Conservation (phyloP, 768 basidiomycete species). For the Mycena leptocephala region DNA sequence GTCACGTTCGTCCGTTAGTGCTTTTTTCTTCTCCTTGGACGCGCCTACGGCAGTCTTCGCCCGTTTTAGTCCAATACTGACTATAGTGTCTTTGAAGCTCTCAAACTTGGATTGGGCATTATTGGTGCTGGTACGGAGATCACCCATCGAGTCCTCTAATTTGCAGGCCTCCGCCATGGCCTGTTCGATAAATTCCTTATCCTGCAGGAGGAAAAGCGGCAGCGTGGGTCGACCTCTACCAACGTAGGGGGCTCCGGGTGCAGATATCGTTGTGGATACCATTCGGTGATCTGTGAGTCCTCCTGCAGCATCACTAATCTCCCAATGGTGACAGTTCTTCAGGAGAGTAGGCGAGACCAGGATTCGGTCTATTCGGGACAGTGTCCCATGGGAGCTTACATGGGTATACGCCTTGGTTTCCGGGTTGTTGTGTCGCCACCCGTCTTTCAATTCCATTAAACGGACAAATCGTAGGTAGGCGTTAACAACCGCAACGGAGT, state of each 20-base stretch:
- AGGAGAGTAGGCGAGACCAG: not conserved
- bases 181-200: slow-evolving; percentile 8
- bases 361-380: not conserved
- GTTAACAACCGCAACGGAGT: not conserved
- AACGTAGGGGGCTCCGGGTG: not conserved
- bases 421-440: not conserved
- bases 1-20: not conserved
- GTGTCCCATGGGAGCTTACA: not conserved
- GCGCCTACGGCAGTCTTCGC: not conserved
- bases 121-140: not conserved
- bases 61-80: not conserved
- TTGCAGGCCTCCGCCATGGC: too few relatives aligned
- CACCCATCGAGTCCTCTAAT: not conserved
- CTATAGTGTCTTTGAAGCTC: not conserved
- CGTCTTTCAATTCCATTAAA: not conserved
- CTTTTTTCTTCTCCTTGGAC: not conserved
- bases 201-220: not conserved
- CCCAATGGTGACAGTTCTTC: not conserved
- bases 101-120: not conserved
- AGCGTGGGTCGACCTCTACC: not conserved
- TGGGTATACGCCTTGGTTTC: not conserved
- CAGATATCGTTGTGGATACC: not conserved
- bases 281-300: not conserved
- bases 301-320: not conserved
- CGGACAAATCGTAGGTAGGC: not conserved